Base-by-base conservation (phyloP, 352 stramenopile genomes). In the Peronospora destructor region DNA sequence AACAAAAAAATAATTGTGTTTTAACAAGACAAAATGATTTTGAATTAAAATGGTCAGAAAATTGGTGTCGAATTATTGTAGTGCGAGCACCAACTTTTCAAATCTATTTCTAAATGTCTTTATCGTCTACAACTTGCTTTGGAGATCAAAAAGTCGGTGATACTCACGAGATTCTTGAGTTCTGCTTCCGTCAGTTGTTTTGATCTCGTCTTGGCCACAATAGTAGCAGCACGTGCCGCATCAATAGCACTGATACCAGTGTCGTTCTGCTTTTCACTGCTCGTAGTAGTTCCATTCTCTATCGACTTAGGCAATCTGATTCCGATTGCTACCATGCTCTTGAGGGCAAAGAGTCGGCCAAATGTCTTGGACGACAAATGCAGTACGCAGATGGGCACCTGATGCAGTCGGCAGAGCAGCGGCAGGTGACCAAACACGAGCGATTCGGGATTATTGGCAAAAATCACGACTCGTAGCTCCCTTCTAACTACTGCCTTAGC, bases 311-410 rank as follows among this genome's bases (percentile, higher is more conserved):
- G 47, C 7, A 36, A 58, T 62, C 59, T 65, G 30, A 89, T 68
- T 3, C 72, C 75, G 7, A 90, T 52, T 2, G 75, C 73, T 3
- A 68, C 58, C 25, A 87, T 40, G 40, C 63, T 87, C 36, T 75
- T 69, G 45, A 87, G 61, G 33, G 61, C 47, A 39, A 90, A 87
- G 6, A 84, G 29, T 17, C 50, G 48, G 28, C 79, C 79, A 26
- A 91, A 67, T 10, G 62, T 67, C 61, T 76, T 80, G 49, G 79
- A 87, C 26, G 76, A 88, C 34, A 86, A 21, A 40, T 84, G 76
- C 45, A 91, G 49, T 56, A 88, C 71, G 53, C 74, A 88, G 21
- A 88, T 66, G 1, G 79, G 76, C 21, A 91, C 70, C 12, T 61
- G 46, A 50, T 86, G 76, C 36, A 88, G 56, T 32, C 76, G 61